Base-by-base conservation (phyloP, 1,284 basidiomycete genomes). In the Microbotryum intermedium region DNA sequence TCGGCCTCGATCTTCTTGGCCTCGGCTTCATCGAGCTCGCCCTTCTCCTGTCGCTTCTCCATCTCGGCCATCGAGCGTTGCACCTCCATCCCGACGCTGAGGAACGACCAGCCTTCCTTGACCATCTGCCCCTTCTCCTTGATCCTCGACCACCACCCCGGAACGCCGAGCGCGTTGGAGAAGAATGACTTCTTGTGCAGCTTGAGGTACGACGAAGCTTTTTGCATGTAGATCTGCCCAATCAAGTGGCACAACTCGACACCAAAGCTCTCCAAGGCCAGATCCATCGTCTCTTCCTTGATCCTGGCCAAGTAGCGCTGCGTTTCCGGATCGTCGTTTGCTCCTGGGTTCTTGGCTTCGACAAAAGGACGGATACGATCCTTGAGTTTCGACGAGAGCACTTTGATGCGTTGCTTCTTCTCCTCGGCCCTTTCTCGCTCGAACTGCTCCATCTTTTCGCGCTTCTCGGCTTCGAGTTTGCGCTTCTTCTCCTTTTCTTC, bases 231-330 rank as follows among this genome's bases (percentile, higher is more conserved):
- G 42, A 97, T 66, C 53, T 82, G 85, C 3, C 90, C 89, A 69
- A 93, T 92, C 16, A 69, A 53, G 55, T 69, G 68, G 53, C 53
- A 55, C 9, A 65, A 50, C 62, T 66, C 94, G 47, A 98, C 85
- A 59, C 95, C 95, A 75, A 99, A 99, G 68, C 90, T 94, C 78
- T 99, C 95, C 60, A 97, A 77, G 79, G 97, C 98, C 71, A 99
- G 75, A 77, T 99, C 95, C 67, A 97, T 91, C 2, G 90, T 91
- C 75, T 99, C 95, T 49, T 82, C 79, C 72, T 77, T 81, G 75
- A 97, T 89, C 74, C 81, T 84, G 56, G 80, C 79, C 74, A 88
- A 84, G 72, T 58, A 94, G 23, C 80, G 79, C 60, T 76, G 75
- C 6, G 88, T 90, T 77, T 97, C 94, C 0, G 84, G 77, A 72